Conservation (phyloP, 169 alveolate species). For the Amoebophrya sp. region DNA sequence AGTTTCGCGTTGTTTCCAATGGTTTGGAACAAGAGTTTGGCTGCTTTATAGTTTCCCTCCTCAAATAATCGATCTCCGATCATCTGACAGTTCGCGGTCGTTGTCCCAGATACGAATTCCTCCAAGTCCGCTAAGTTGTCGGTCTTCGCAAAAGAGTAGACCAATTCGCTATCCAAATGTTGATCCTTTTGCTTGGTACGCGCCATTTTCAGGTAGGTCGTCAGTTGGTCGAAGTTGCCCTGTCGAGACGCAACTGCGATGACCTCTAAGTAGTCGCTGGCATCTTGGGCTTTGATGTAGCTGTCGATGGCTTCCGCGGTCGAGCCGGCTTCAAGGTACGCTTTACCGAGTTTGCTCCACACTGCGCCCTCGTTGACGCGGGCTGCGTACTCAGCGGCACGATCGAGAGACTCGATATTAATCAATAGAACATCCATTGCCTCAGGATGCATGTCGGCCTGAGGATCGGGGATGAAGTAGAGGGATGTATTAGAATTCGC, state of each 20-base stretch:
- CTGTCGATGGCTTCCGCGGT: conserved; percentile 89
- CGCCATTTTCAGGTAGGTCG: conserved; percentile 81
- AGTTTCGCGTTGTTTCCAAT: conserved; percentile 93
- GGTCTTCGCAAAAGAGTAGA: conserved; percentile 83
- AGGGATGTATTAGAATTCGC: too few relatives aligned
- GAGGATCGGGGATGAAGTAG: too few relatives aligned
- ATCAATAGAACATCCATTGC: conserved; percentile 88
- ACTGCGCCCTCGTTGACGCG: conserved; percentile 55
- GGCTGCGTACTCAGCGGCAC: conserved; percentile 58
- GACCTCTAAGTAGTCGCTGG: conserved; percentile 65
- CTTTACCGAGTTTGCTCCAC: conserved; percentile 93
- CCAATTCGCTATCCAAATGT: conserved; percentile 81
- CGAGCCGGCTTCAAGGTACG: conserved; percentile 66
- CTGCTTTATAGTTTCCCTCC: conserved; percentile 74
- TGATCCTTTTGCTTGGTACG: conserved; percentile 78
- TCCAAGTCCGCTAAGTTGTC: conserved; percentile 81
- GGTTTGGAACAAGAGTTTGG: conserved; percentile 84
- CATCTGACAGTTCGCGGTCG: conserved; percentile 62
- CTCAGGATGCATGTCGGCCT: conserved; percentile 70
- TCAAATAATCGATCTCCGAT: conserved; percentile 67
- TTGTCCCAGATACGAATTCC: conserved; percentile 77
- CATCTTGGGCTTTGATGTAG: conserved; percentile 84
- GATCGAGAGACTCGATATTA: conserved; percentile 56
- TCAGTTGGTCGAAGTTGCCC: conserved; percentile 67
- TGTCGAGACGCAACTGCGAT: conserved; percentile 48